Evolutionary conservation across 2,329 filamentous ascomycete species (phyloP).

Genomic region (Akanthomyces dipterigenus): DNA sequence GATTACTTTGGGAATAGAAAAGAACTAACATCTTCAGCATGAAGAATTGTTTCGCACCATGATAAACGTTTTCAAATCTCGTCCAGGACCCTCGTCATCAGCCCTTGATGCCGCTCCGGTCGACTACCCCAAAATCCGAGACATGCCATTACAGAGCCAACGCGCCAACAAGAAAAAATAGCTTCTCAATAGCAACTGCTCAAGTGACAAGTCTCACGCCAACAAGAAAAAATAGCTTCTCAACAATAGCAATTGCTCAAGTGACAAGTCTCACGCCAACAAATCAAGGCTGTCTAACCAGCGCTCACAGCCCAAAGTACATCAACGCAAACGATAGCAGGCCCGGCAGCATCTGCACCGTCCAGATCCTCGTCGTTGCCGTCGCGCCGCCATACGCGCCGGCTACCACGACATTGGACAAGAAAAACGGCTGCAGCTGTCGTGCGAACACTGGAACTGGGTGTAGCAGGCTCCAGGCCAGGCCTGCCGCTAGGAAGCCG

Average conservation of each 20-base stretch:
- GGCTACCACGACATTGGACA: conserved; percentile 37
- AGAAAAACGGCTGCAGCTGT: conserved; percentile 43
- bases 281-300: background rate
- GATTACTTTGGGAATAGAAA: background rate
- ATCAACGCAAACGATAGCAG: conserved; percentile 21
- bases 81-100: too few species aligned
- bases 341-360: conserved; percentile 35
- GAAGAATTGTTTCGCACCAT: too few species aligned
- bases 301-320: conserved; percentile 17
- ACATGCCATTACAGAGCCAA: background rate
- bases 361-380: conserved; percentile 33
- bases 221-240: background rate
- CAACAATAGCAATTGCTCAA: background rate
- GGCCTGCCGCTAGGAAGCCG: conserved; percentile 43
- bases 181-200: background rate
- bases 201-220: background rate
- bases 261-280: background rate
- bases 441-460: conserved; percentile 33
- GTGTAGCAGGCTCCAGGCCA: conserved; percentile 41
- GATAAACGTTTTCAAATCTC: too few species aligned
- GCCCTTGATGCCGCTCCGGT: too few species aligned
- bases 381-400: conserved; percentile 39
- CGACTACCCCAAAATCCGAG: background rate
- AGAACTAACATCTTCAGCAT: too few species aligned
- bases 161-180: background rate